Percentiles rank a stretch among this genome's conserved stretches.
Conservation (phyloP, 2,329 filamentous ascomycete genomes). For the Metarhizium humberi region DNA sequence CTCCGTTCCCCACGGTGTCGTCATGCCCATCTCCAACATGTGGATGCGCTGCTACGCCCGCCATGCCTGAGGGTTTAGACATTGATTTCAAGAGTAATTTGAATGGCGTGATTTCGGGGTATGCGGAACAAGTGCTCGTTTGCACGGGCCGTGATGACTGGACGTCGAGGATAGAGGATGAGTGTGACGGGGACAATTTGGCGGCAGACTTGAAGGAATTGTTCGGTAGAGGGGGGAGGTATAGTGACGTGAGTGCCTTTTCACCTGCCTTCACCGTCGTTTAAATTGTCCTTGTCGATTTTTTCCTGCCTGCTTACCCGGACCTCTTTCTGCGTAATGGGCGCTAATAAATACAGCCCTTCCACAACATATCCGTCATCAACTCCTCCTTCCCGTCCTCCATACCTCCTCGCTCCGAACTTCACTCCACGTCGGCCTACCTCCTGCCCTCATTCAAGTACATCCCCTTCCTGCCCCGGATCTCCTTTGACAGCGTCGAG, state of each 20-base stretch:
- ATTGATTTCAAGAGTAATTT: conserved; percentile 65
- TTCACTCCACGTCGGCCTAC: conserved; percentile 56
- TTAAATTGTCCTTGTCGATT: neutral
- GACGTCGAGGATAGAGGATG: conserved; percentile 77
- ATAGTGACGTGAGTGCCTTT: conserved; percentile 49
- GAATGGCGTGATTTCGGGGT: conserved; percentile 67
- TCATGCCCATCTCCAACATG: conserved; percentile 71
- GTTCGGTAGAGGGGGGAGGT: conserved; percentile 55
- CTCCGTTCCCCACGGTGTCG: conserved; percentile 30
- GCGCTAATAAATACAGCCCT: conserved; percentile 48
- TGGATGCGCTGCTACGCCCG: conserved; percentile 57
- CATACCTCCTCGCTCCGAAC: conserved; percentile 29
- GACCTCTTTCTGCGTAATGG: neutral
- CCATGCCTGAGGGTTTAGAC: conserved; percentile 55
- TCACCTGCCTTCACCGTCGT: no score
- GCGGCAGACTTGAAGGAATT: conserved; percentile 64
- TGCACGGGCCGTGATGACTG: conserved; percentile 76
- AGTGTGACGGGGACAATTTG: conserved; percentile 56
- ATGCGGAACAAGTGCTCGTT: conserved; percentile 74
- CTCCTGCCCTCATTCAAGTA: conserved; percentile 80
- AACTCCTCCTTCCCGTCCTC: conserved; percentile 65
- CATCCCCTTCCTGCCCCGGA: conserved; percentile 59
- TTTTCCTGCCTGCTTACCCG: neutral
- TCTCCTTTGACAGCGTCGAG: conserved; percentile 44
- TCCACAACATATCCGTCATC: conserved; percentile 69